Evolutionary conservation across 176 grass and related monocot genomes (phyloP), one percentile per base, ranked within the genome.

Genomic region (Phyllostachys edulis): DNA sequence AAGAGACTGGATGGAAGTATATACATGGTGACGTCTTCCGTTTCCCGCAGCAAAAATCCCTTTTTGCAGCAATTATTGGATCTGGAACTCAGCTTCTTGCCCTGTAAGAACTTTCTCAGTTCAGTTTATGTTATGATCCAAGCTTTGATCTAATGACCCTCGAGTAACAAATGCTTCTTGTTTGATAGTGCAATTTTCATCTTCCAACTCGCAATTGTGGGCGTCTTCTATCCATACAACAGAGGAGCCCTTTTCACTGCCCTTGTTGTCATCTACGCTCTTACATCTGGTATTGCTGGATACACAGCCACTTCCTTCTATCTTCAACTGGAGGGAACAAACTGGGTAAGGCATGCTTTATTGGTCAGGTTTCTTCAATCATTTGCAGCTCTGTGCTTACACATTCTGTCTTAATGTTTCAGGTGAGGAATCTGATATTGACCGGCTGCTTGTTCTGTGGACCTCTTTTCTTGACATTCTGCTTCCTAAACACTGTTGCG

Each of bases 1-100:
- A 97, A 73, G 95, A 94, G 79, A 97, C 86, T 59, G 95, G 95
- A 69, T 97, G 95, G 95, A 97, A 97, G 76, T 97, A 97, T 81
- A 94, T 97, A 79, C 92, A 94, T 65, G 95, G 95, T 10, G 90
- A 97, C 1, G 56, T 94, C 4, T 97, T 97, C 87, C 87, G 92
- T 66, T 94, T 94, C 65, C 95, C 95, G 0, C 76, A 85, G 54
- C 82, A 94, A 49, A 97, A 93, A 73, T 94, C n/a, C n/a, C 92
- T 97, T 69, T 90, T 97, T 84, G 88, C 92, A 51, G 88, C 92
- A 61, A 79, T 94, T 78, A 85, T 97, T 84, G 95, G 95, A 61
- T 97, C 92, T 79, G 92, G 95, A 87, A 93, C 92, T 90, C 95
- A 97, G 85, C 95, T 97, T 66, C 87, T 97, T 52, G 92, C 92